These are phyloP conservation scores for Penicillium sp. DNA, from an alignment of 2,329 filamentous ascomycete species.

Conservation along the genomic window DNA sequence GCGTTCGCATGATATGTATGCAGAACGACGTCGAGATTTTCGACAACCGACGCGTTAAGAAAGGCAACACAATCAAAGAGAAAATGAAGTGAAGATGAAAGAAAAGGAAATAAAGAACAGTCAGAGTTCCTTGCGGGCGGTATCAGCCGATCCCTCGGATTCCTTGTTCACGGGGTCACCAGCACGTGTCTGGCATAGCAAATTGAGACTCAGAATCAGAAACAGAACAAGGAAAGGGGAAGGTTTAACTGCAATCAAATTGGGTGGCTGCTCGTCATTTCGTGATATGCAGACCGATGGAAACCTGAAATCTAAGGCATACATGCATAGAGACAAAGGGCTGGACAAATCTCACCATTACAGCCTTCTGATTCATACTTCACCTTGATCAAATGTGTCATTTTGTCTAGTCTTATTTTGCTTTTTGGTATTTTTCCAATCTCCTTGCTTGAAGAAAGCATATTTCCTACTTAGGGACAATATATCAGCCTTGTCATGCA, in stretches of 20 bases:
- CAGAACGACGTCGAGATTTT: not conserved
- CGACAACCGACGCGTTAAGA: not conserved
- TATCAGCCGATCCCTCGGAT: not conserved
- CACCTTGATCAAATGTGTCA: not conserved
- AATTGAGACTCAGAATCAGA: not conserved
- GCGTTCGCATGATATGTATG: constrained; percentile 34
- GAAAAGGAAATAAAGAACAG: not conserved
- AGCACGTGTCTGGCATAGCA: not conserved
- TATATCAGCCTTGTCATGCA: constrained; percentile 4
- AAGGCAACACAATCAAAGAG: not conserved
- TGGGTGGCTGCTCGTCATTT: not conserved
- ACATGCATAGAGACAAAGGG: not conserved
- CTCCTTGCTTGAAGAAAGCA: not conserved
- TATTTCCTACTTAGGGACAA: too few species aligned
- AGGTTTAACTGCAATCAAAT: not conserved
- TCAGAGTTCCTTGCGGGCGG: not conserved
- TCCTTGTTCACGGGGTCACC: not conserved
- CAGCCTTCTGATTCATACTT: not conserved
- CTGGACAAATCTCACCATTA: not conserved
- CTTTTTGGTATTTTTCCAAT: not conserved
- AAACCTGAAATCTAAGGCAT: not conserved
- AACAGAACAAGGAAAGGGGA: not conserved
- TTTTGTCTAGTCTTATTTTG: not conserved
- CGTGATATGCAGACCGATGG: too few species aligned
- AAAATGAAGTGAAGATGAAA: not conserved